Base-by-base conservation (phyloP, 192 early-diverging fungal species). In the Spizellomyces punctatus region DNA sequence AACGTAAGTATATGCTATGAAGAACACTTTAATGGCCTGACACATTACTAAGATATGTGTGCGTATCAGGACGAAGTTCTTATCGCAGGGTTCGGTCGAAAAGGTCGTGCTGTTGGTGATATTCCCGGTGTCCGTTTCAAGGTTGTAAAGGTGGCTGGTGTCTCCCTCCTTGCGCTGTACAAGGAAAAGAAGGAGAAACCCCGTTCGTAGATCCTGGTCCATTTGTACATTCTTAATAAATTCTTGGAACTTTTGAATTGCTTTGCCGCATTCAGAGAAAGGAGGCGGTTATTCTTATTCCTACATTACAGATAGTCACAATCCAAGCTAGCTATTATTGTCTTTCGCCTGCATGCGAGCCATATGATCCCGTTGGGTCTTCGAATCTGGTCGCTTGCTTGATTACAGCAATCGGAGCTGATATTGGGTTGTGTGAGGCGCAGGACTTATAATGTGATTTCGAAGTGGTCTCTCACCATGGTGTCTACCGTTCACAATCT, bases 161-260 rank as follows among this genome's bases (percentile, higher is more conserved):
- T 99, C 75, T 94, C 96, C 55, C 95, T 99, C 74, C 86, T 98
- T 67, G 96, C 98, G 77, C 85, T 99, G 83, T 99, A 93, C 90
- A 99, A 98, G 91, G 98, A 99, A 87, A 99, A 99, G 95, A 99
- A 99, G 93, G 98, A 98, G 90, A 99, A 99, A 92, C 95, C 95
- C 78, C 89, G 96, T 78, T 83, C 81, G 43, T 82, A 82, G 52
- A 36, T 36, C 27, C 27, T 36, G 27, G 27, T 36, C 27, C 27
- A 36, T 36, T 36, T 36, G 27, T 36, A 36, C 27, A 36, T 36
- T 36, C 27, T 36, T 36, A 36, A 36, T 36, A 36, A 36, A 36
- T 36, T 36, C 27, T 36, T 36, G 27, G 27, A 36, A 36, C 27
- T 36, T 36, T 36, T 36, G 27, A 36, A 36, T 36, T 36, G 27